phyloP scores from a whole-genome alignment of 495 filamentous ascomycete genomes.

The Tuber brumale region DNA sequence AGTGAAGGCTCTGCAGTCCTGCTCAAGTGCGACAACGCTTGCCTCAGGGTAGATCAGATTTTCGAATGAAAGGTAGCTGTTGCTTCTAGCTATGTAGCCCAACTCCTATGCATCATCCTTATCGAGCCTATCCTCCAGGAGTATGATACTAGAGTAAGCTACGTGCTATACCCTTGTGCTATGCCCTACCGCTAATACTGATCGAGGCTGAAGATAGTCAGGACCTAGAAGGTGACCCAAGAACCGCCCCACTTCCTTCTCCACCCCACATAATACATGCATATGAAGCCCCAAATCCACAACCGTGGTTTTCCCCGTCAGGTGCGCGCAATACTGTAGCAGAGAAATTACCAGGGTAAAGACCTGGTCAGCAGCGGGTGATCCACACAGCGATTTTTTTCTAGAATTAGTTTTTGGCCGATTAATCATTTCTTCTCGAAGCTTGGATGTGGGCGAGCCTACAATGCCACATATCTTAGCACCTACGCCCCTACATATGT shows the following conservation, averaged over 20 bases:
- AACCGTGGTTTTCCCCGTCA: conserved; percentile 23
- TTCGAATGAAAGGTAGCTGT: neutral
- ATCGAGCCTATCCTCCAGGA: neutral
- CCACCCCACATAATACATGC: neutral
- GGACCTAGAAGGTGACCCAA: neutral
- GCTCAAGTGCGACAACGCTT: neutral
- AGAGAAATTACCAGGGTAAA: conserved; percentile 23
- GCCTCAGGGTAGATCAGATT: neutral
- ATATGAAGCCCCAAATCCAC: neutral
- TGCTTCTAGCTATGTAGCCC: neutral
- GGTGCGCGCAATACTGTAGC: neutral
- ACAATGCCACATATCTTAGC: neutral
- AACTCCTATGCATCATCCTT: neutral
- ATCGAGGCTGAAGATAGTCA: neutral
- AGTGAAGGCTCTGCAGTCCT: neutral
- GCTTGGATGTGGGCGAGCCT: conserved; percentile 11
- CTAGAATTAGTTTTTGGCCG: conserved; percentile 22
- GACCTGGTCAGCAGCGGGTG: conserved; percentile 13
- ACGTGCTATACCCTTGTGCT: neutral
- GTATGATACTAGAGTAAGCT: neutral
- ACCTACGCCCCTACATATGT: neutral
- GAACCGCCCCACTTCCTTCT: neutral
- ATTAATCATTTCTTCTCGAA: conserved; percentile 16
- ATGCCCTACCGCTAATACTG: neutral
- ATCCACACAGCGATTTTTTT: conserved; percentile 27